Conservation (phyloP, 352 stramenopile species). For the Phytopythium cucurbitacearum region DNA sequence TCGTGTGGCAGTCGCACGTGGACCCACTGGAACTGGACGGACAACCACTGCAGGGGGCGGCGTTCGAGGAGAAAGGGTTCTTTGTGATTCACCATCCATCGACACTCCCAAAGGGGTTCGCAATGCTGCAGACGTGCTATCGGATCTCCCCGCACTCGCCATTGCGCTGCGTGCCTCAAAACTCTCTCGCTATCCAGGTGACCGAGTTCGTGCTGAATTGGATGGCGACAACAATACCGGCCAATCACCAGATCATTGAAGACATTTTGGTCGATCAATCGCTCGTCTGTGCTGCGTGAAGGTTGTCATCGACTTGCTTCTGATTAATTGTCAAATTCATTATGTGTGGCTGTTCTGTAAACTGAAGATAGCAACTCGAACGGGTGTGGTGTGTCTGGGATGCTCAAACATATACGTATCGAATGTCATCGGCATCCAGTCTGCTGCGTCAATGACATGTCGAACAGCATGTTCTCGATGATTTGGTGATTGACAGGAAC, state of each 20-base stretch:
- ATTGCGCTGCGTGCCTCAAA: not conserved
- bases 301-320: not conserved
- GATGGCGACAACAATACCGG: constrained; percentile 1
- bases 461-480: constrained; percentile 2
- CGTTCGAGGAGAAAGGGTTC: constrained; percentile 20
- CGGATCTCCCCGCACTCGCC: not conserved
- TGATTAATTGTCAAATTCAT: too few species aligned
- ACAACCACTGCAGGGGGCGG: constrained; percentile 10
- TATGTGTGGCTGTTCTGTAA: too few species aligned
- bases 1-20: constrained; percentile 42
- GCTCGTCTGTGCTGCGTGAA: not conserved
- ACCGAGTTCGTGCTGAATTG: constrained; percentile 5
- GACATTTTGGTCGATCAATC: not conserved
- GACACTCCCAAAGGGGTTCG: not conserved
- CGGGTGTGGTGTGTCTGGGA: too few species aligned
- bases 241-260: constrained; percentile 7
- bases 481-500: not conserved
- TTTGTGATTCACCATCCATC: constrained; percentile 7
- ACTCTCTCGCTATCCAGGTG: constrained; percentile 1
- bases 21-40: constrained; percentile 36
- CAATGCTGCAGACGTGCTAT: not conserved
- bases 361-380: too few species aligned
- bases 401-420: too few species aligned
- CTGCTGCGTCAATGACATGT: not conserved
- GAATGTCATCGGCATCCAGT: not conserved